These are phyloP conservation scores for Ustilago loliicola DNA, from an alignment of 1,284 basidiomycete genomes.

Conservation along the genomic window DNA sequence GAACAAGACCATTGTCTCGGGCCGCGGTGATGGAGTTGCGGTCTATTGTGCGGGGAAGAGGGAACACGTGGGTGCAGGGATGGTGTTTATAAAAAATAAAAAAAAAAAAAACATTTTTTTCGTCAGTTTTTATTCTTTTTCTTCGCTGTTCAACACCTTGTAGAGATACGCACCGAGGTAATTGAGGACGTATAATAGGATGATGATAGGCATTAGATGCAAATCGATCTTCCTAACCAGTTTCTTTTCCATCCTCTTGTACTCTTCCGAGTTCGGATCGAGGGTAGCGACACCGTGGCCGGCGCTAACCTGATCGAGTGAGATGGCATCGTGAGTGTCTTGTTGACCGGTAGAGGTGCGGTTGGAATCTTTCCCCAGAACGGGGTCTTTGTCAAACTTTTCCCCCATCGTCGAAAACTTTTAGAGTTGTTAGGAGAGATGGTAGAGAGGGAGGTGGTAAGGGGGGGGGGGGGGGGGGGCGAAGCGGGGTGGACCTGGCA, in stretches of 20 bases:
- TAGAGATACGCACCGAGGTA: constrained; percentile 8
- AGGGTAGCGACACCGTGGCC: constrained; percentile 12
- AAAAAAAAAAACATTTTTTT: background rate
- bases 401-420: constrained; percentile 17
- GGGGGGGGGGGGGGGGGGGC: background rate
- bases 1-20: constrained; percentile 49
- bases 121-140: background rate
- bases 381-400: constrained; percentile 12
- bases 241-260: constrained; percentile 34
- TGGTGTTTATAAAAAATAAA: background rate
- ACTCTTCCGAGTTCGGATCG: constrained; percentile 41
- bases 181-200: constrained; percentile 40
- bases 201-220: constrained; percentile 31
- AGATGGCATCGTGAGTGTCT: constrained; percentile 32
- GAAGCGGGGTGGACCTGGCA: background rate
- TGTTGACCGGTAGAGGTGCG: background rate
- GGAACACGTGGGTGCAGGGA: no score
- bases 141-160: background rate
- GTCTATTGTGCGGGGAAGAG: constrained; percentile 1
- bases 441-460: background rate
- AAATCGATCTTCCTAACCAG: constrained; percentile 58
- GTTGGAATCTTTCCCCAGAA: background rate
- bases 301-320: constrained; percentile 18
- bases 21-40: constrained; percentile 38
- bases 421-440: background rate